phyloP scores from a whole-genome alignment of 2,329 filamentous ascomycete species.

The Penicillium verrucosum region DNA sequence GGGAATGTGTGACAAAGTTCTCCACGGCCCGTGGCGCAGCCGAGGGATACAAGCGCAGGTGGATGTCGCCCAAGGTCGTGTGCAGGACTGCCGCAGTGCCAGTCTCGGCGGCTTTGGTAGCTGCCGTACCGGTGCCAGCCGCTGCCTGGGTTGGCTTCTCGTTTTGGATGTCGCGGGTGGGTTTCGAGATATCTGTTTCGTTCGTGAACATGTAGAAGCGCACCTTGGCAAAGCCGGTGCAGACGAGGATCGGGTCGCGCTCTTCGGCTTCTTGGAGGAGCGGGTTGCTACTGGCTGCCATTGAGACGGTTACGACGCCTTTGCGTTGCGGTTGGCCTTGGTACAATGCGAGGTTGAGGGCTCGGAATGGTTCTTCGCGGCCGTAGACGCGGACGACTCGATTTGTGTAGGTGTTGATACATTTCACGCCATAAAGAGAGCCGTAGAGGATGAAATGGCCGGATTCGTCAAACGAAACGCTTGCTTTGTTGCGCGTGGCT shows the following conservation, averaged over 20 bases:
- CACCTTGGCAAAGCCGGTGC: constrained; percentile 79
- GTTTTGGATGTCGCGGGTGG: constrained; percentile 86
- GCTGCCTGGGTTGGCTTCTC: constrained; percentile 75
- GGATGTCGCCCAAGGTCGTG: constrained; percentile 90
- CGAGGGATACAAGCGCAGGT: constrained; percentile 87
- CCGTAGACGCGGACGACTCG: constrained; percentile 86
- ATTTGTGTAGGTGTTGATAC: constrained; percentile 94
- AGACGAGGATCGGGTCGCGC: constrained; percentile 82
- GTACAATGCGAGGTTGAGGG: constrained; percentile 80
- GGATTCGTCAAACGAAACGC: constrained; percentile 93
- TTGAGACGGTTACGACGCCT: constrained; percentile 86
- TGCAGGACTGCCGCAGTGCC: constrained; percentile 82
- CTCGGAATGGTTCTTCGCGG: constrained; percentile 81
- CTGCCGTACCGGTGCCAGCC: constrained; percentile 42
- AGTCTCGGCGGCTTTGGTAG: constrained; percentile 64
- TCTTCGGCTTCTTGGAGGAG: constrained; percentile 87
- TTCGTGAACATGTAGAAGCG: constrained; percentile 99
- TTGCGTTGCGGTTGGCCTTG: constrained; percentile 96
- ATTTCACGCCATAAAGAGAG: constrained; percentile 86
- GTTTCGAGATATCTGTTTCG: constrained; percentile 76
- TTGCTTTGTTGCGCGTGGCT: constrained; percentile 65
- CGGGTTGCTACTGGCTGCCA: constrained; percentile 94
- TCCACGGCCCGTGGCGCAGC: constrained; percentile 92
- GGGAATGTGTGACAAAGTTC: constrained; percentile 91
- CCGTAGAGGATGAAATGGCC: constrained; percentile 94